Evolutionary conservation across 1,284 basidiomycete species (phyloP), one percentile per base, ranked within the genome.

Genomic region (Leccinum pseudoinsigne): DNA sequence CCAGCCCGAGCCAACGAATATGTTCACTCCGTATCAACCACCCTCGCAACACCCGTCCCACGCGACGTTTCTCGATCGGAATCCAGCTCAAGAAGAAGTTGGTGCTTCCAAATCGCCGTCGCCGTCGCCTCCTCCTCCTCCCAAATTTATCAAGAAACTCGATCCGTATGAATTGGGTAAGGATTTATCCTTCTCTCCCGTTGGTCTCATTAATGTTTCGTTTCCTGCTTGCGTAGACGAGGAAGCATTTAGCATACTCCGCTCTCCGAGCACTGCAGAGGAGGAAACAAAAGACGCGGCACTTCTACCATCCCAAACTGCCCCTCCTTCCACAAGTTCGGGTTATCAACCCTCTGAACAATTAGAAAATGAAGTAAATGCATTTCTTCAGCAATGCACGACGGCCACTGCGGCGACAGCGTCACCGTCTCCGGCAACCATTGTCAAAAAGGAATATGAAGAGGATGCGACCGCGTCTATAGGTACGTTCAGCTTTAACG

Each of bases 151-250:
- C 28, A 72, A 64, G 51, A 74, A 74, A 31, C 55, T 72, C 2
- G 72, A 75, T 53, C 74, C 72, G 0, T 76, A 74, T 7, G 74
- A 76, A 42, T 18, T 74, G 21, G 74, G 74, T 65, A 16, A 53
- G 55, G 1, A 4, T 38, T n/a, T 3, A 5, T 14, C 11, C 45
- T 11, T 26, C n/a, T 45, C n/a, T 9, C 16, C 34, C 34, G 14
- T 12, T 26, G 4, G 11, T 45, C 34, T 38, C 16, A 47, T 38
- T 42, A 3, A 21, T 21, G 11, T 47, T 21, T 47, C 5, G 6
- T 7, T 12, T 47, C 45, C 9, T 58, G 14, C 2, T 18, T 57
- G 6, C 11, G 10, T n/a, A 76, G 72, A 74, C 4, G 74, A 76
- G 34, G 74, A 72, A 2, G 71, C 72, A 11, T 21, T 67, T 11